Evolutionary conservation across 2,329 filamentous ascomycete species (phyloP), one percentile per base, ranked within the genome.

Genomic region (Colletotrichum tofieldiae): DNA sequence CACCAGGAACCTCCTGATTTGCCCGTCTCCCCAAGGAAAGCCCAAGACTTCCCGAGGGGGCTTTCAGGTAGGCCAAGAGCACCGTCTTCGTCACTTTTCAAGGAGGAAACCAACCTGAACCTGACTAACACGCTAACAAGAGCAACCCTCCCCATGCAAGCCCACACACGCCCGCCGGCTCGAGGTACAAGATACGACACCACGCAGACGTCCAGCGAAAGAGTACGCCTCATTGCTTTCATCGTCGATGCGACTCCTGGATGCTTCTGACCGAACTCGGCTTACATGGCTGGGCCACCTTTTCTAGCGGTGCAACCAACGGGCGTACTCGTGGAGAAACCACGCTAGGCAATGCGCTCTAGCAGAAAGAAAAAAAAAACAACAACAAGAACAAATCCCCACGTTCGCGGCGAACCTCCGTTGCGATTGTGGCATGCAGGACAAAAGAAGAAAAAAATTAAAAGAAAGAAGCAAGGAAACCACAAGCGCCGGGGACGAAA

Each of bases 321-420:
- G 18, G 43, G 43, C 35, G 35, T 37, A 9, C 35, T 37, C 35
- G 35, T 37, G 12, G 5, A 16, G 23, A 49, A 51, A 7, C 14
- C 35, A 37, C 35, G 35, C 35, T 37, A 37, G 35, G 35, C 35
- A 37, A 37, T 37, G 5, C 35, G 35, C 35, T 37, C 35, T 37
- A 37, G 35, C 35, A 16, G 3, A 26, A 26, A 51, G 2, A 26
- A 51, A 18, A 29, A 8, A 2, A 26, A 18, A 51, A 26, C 2
- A 26, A 29, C 1, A 5, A 35, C 29, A 43, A 26, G 23, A 18
- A 45, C 8, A 59, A 7, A 47, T 5, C 16, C 7, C 45, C 16
- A 32, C 39, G 56, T 59, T 59, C 23, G 23, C 56, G 56, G 56
- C 56, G 56, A 59, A 59, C 18, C 37, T 45, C 39, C 39, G 39